These are phyloP conservation scores for Exophiala bonariae DNA, from an alignment of 2,329 filamentous ascomycete species.

Conservation along the genomic window DNA sequence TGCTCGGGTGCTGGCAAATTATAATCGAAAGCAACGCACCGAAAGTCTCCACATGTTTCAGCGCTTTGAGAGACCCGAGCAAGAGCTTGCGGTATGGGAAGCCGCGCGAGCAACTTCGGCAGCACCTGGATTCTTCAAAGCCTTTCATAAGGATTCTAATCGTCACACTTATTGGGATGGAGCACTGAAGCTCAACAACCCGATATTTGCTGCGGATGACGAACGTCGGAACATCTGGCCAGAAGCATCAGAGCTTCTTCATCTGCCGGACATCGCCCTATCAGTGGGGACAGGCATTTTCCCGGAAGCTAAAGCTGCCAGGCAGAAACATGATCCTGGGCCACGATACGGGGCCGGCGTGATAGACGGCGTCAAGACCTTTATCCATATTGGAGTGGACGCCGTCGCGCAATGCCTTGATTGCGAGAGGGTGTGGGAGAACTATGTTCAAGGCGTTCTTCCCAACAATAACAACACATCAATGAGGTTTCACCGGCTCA, in stretches of 20 bases:
- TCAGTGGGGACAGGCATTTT: not conserved
- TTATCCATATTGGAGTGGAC: not conserved
- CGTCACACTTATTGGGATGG: slow-evolving; percentile 39
- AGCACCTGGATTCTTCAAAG: slow-evolving; percentile 52
- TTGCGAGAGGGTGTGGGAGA: not conserved
- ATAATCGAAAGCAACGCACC: slow-evolving; percentile 37
- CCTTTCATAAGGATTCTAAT: slow-evolving; percentile 50
- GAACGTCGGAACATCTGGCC: not conserved
- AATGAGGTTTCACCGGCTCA: not conserved
- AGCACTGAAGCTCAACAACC: not conserved
- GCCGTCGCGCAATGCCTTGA: not conserved
- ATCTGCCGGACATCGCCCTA: not conserved
- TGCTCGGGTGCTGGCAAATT: slow-evolving; percentile 47
- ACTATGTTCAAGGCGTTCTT: not conserved
- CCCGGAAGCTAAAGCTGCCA: not conserved
- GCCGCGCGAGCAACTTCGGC: slow-evolving; percentile 55
- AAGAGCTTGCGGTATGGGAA: slow-evolving; percentile 53
- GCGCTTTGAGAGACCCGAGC: slow-evolving; percentile 37
- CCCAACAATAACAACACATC: not conserved
- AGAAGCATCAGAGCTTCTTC: not conserved
- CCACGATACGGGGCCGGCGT: not conserved
- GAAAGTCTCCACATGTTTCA: slow-evolving; percentile 38
- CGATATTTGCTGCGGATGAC: not conserved
- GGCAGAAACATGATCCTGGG: not conserved
- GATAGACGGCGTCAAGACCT: not conserved